A percentile compares a stretch with the other conserved stretches of the same genome.
Conservation (phyloP, 495 filamentous ascomycete genomes). For the Cudoniella acicularis region DNA sequence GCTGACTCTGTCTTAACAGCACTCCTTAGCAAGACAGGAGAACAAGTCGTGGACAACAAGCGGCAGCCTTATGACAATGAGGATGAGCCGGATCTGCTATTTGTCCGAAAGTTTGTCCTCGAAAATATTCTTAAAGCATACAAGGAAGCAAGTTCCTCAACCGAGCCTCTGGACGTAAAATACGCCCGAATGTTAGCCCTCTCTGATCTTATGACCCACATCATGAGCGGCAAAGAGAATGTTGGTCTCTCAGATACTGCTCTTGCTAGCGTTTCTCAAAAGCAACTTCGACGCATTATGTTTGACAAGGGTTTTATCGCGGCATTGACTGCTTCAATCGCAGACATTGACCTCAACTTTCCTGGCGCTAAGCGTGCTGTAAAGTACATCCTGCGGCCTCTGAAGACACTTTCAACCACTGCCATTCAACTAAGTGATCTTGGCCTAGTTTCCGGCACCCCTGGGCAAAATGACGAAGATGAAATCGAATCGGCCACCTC, state of each 20-base stretch:
- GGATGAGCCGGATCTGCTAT: conserved; percentile 83
- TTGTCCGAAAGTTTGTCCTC: conserved; percentile 89
- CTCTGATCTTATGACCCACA: conserved; percentile 87
- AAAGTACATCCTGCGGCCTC: conserved; percentile 89
- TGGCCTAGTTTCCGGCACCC: conserved; percentile 63
- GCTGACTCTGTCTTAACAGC: conserved; percentile 82
- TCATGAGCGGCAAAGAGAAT: conserved; percentile 77
- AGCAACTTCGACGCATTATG: conserved; percentile 88
- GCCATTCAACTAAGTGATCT: conserved; percentile 77
- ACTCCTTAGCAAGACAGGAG: conserved; percentile 81
- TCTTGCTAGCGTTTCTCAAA: conserved; percentile 47
- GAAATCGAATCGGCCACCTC: conserved; percentile 90
- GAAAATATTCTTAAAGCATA: conserved; percentile 91
- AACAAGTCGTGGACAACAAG: conserved; percentile 52
- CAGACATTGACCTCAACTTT: conserved; percentile 94
- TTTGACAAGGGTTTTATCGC: conserved; percentile 95
- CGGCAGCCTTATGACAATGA: conserved; percentile 57
- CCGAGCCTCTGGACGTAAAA: conserved; percentile 77
- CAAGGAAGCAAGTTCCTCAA: conserved; percentile 78
- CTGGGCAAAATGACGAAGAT: conserved; percentile 73
- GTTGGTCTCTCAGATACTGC: conserved; percentile 34
- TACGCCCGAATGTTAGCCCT: conserved; percentile 82
- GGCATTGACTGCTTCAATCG: conserved; percentile 83
- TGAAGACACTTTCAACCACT: conserved; percentile 83
- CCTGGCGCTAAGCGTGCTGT: conserved; percentile 88